A percentile compares a stretch with the other conserved stretches of the same genome.
Conservation (phyloP, 1,139 yeast species). For the Saccharomycopsis crataegensis region DNA sequence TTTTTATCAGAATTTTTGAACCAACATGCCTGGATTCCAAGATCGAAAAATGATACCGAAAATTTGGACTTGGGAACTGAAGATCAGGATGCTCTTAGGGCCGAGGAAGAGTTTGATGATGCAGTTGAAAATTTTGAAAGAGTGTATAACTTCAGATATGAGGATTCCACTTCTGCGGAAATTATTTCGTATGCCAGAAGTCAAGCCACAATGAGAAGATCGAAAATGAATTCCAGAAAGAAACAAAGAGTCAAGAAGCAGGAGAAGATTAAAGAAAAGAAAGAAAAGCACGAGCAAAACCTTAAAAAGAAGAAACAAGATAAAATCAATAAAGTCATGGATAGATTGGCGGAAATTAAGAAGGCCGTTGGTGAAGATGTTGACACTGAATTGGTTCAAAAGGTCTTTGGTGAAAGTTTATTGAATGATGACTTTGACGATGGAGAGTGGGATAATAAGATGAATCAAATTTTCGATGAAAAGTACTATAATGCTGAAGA, state of each 20-base stretch:
- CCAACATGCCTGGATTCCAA: conserved; percentile 86
- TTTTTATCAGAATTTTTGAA: conserved; percentile 69
- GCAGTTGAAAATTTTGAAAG: conserved; percentile 87
- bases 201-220: conserved; percentile 86
- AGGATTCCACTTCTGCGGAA: conserved; percentile 86
- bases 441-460: conserved; percentile 83
- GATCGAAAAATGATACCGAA: conserved; percentile 43
- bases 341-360: conserved; percentile 67
- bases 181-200: conserved; percentile 95
- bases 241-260: conserved; percentile 70
- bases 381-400: conserved; percentile 48
- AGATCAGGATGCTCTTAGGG: conserved; percentile 45
- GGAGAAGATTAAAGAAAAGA: conserved; percentile 45
- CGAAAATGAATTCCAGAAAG: conserved; percentile 67
- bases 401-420: conserved; percentile 64
- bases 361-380: conserved; percentile 79
- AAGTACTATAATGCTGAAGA: conserved; percentile 58
- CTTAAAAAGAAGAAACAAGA: conserved; percentile 66
- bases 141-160: conserved; percentile 91
- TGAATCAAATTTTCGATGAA: conserved; percentile 81
- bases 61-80: conserved; percentile 30
- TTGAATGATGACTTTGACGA: conserved; percentile 86
- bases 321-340: conserved; percentile 72
- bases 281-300: conserved; percentile 50
- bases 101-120: conserved; percentile 83